phyloP scores from a whole-genome alignment of 83 land plant species.

The Diphasiastrum complanatum region DNA sequence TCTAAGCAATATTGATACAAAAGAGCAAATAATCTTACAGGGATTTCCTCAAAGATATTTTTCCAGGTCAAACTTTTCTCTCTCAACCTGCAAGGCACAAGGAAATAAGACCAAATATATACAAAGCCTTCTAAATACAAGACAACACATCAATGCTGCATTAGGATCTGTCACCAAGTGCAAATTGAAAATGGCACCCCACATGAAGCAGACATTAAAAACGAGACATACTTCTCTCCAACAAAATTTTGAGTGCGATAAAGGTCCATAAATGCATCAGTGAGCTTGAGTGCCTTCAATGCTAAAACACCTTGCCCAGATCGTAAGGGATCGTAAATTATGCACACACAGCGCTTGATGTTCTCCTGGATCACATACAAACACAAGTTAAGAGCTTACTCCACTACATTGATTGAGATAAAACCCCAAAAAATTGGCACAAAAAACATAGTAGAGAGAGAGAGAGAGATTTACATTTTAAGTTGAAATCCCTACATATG shows the following conservation, averaged over 20 bases:
- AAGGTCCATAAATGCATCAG: constrained; percentile 91
- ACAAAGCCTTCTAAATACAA: background rate
- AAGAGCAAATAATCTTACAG: constrained; percentile 47
- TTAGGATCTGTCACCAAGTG: background rate
- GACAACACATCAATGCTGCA: no score
- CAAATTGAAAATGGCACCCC: no score
- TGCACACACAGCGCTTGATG: constrained; percentile 90
- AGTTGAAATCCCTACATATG: no score
- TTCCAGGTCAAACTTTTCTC: constrained; percentile 89
- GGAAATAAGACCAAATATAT: background rate
- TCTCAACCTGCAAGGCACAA: constrained; percentile 56
- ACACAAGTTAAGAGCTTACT: background rate
- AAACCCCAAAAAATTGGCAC: background rate
- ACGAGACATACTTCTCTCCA: constrained; percentile 71
- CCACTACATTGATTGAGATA: background rate
- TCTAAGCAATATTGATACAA: no score
- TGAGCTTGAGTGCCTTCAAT: constrained; percentile 81
- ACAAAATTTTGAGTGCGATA: constrained; percentile 66
- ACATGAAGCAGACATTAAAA: no score
- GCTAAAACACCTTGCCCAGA: constrained; percentile 90
- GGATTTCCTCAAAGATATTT: constrained; percentile 92
- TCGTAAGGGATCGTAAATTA: constrained; percentile 83
- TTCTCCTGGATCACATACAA: constrained; percentile 54
- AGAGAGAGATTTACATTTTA: no score
- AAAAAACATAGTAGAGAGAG: background rate